Evolutionary conservation across 495 filamentous ascomycete species (phyloP).

Genomic region (Penicillium chermesinum): DNA sequence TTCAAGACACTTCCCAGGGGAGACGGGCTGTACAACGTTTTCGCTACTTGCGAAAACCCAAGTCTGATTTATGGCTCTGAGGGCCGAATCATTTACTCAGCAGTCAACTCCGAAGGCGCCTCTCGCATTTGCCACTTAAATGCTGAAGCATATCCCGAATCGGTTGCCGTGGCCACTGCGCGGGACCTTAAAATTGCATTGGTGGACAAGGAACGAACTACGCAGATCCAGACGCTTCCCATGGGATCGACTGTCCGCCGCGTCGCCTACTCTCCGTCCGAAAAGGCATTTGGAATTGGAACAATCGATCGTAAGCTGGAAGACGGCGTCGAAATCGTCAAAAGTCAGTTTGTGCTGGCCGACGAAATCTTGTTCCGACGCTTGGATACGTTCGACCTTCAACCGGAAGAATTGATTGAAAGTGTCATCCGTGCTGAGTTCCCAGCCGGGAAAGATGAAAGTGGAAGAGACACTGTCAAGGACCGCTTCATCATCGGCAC

Average conservation of each 20-base stretch:
- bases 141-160: conserved; percentile 69
- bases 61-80: conserved; percentile 88
- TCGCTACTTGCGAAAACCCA: conserved; percentile 90
- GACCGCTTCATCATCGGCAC: conserved; percentile 91
- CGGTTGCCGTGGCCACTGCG: conserved; percentile 74
- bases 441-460: conserved; percentile 52
- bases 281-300: conserved; percentile 81
- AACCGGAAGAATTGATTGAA: conserved; percentile 74
- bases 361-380: conserved; percentile 55
- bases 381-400: conserved; percentile 47
- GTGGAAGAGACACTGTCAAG: conserved; percentile 28
- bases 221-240: conserved; percentile 73
- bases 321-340: conserved; percentile 52
- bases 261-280: conserved; percentile 74
- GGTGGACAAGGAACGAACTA: conserved; percentile 79
- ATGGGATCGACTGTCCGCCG: conserved; percentile 81
- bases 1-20: conserved; percentile 69
- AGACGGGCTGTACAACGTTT: conserved; percentile 68
- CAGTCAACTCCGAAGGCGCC: conserved; percentile 87
- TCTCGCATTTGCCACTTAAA: conserved; percentile 78
- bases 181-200: conserved; percentile 71
- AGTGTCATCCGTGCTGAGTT: conserved; percentile 75
- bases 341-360: conserved; percentile 56
- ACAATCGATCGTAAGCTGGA: conserved; percentile 64
- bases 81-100: conserved; percentile 84